Base-by-base conservation (phyloP, 2,329 filamentous ascomycete genomes). In the Trichoderma atroviride region DNA sequence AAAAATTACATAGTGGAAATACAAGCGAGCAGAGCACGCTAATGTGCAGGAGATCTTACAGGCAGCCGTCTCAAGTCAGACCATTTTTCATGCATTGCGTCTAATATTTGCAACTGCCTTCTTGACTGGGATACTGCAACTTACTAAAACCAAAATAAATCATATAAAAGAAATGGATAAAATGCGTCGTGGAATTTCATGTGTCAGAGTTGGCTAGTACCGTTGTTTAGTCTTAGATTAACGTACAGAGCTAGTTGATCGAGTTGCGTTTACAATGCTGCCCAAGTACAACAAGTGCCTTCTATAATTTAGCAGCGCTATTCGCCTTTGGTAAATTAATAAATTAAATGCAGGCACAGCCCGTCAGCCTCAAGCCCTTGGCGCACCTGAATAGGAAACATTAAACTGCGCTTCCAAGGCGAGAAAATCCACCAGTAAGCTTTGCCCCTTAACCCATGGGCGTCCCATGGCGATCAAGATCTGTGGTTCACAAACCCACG, bases 391-490 rank as follows among this genome's bases (percentile, higher is more conserved):
- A 57, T 19, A 47, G 62, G 62, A 47, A 65, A 29, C 27, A 43
- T 33, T 19, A 11, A 33, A 9, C 35, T 56, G 13, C 13, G 9
- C 22, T 33, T 24, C 7, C 33, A 6, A 57, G 9, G 1, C 13
- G n/a, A 31, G 29, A 57, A 66, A 66, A 57, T 66, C 62, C 62
- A 66, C 62, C 62, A 66, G 62, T 57, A 33, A 58, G 52, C 53
- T 47, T 33, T 16, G n/a, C 19, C 22, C 27, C 22, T 40, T 27
- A 22, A 56, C 24, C 50, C 50, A 33, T 56, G 61, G 22, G 35
- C n/a, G 24, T 35, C 37, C 33, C 53, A 35, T 19, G 27, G 57
- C 37, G 40, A 57, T 58, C 35, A 33, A 55, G 52, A 66, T 66
- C 62, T 55, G 29, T 57, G 37, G 37, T 43, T 47, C 62, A 24